Evolutionary conservation across 148 eudicot genomes (phyloP), one percentile per base, ranked within the genome.

Genomic region (Arbutus unedo): DNA sequence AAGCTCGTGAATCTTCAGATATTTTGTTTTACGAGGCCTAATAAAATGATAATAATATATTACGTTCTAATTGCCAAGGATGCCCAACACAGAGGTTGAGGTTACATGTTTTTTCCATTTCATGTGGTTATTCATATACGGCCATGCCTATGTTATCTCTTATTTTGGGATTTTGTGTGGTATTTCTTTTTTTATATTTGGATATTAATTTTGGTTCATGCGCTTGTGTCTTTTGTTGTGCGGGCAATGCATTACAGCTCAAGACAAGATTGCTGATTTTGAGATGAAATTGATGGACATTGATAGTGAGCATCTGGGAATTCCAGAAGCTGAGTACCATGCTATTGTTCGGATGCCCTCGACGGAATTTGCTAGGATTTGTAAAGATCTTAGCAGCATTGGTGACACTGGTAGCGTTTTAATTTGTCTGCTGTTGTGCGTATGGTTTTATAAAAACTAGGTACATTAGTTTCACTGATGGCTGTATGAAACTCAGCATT

Each of bases 281-380:
- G 93, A 91, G 89, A 92, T 92, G 95, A 92, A 92, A 73, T 85
- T 91, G 74, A 91, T 92, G 93, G 95, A 92, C 81, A 92, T 92
- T 19, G 93, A 92, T 77, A 91, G 95, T 50, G 93, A 92, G 79
- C 93, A 89, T 77, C 89, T 91, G 47, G 93, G 93, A 71, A 90
- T 92, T 72, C 95, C 95, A 2, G 95, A 92, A 74, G 84, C 91
- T 19, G 92, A 92, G 47, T 92, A 91, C 81, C 90, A 92, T 68
- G 90, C 91, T 5, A 91, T 91, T 76, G 93, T 92, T 21, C 82
- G 90, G 47, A 92, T 92, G 95, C 95, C 95, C 7, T 74, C 93
- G 1, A 19, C 83, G 15, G 92, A 92, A 81, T 91, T 92, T 82
- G 85, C 90, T 47, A 82, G 81, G 74, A 90, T 92, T 23, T 89